phyloP scores from a whole-genome alignment of 768 basidiomycete genomes.

The Lactarius quietus region DNA sequence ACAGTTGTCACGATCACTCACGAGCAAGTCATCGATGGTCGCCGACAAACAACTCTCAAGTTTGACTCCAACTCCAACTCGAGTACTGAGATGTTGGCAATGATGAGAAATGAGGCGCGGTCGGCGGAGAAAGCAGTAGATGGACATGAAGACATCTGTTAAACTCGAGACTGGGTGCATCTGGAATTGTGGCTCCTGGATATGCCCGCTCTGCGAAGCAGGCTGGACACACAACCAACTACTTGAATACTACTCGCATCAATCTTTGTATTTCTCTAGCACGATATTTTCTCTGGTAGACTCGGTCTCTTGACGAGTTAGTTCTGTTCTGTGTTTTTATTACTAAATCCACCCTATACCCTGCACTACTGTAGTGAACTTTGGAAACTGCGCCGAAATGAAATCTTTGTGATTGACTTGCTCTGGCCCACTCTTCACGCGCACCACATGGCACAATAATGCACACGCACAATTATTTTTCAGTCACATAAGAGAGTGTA shows the following conservation, averaged over 20 bases:
- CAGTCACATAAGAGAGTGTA: neutral
- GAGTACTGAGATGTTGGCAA: neutral
- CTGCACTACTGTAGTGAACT: neutral
- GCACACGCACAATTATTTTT: neutral
- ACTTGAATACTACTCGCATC: neutral
- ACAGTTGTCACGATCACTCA: conserved; percentile 7
- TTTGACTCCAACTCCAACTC: neutral
- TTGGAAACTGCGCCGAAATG: neutral
- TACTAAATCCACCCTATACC: neutral
- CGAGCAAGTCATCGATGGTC: neutral
- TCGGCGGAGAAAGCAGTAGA: conserved; percentile 10
- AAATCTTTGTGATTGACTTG: neutral
- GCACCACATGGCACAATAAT: neutral
- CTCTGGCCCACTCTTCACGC: neutral
- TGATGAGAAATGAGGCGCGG: neutral
- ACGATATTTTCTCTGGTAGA: neutral
- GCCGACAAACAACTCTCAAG: neutral
- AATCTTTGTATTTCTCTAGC: neutral
- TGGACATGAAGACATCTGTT: neutral
- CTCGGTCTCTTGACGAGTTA: neutral
- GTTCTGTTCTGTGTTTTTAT: neutral
- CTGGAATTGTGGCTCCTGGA: neutral
- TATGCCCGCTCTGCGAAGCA: neutral
- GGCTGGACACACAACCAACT: neutral
- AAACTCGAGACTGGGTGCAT: neutral